Base-by-base conservation (phyloP, 345 rosid genomes). In the Salix exigua region DNA sequence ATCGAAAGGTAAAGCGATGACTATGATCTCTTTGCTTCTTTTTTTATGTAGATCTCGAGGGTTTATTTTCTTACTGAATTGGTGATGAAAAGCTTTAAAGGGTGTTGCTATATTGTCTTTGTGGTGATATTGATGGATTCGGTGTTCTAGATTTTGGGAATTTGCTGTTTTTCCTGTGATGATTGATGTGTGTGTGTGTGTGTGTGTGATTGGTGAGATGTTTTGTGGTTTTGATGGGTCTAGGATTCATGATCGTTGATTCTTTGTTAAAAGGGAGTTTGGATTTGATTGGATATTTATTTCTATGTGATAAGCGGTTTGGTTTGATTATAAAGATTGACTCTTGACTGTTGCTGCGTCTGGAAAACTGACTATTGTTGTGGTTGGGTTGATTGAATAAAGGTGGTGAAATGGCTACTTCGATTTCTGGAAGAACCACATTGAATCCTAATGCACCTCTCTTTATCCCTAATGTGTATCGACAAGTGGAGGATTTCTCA, bases 401-500 rank as follows among this genome's bases (percentile, higher is more conserved):
- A 63, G 14, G 66, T 11, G 66, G 35, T 28, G 66, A 25, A 63
- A 66, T 84, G 89, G 85, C 89, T n/a, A 58, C 63, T 35, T 37
- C 79, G 68, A 79, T 81, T 31, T 73, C 75, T 31, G 85, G 81
- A 66, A 76, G 78, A 71, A 82, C 86, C 35, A 67, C 75, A 33
- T 74, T 85, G 82, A 85, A 87, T 71, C 89, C 89, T 1, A 75
- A 85, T 68, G 88, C 89, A 25, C 85, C 89, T 64, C 12, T 78
- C 33, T 87, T 83, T 61, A 37, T 87, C 16, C 87, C 89, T 8
- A 80, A 82, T 9, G 81, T 76, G 37, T 81, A 77, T 66, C 80
- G 80, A 28, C 79, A 77, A 65, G 86, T 87, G 81, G 89, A 87
- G 82, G 89, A 87, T 73, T 87, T 86, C 76, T 86, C 89, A 8